These are phyloP conservation scores for Quercus variabilis DNA, from an alignment of 306 rosid species.

Conservation along the genomic window DNA sequence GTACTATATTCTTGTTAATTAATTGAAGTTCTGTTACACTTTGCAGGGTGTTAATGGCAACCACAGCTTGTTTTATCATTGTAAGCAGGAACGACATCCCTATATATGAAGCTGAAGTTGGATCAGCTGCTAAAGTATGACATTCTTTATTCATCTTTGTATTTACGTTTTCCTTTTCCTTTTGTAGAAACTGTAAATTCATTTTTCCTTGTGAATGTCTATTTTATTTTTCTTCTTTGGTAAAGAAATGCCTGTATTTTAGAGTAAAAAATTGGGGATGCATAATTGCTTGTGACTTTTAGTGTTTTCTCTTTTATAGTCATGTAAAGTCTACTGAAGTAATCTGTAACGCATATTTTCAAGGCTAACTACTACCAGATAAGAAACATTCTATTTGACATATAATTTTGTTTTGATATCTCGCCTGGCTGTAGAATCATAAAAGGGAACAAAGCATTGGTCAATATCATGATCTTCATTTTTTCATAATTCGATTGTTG, in stretches of 20 bases:
- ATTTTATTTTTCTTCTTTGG: background rate
- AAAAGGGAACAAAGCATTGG: background rate
- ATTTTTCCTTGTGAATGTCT: background rate
- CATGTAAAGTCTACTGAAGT: too few relatives aligned
- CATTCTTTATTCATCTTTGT: background rate
- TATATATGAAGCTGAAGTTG: conserved; percentile 97
- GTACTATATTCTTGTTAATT: too few relatives aligned
- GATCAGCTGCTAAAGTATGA: conserved; percentile 85
- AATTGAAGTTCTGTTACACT: background rate
- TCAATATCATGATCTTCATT: background rate
- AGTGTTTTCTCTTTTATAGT: too few relatives aligned
- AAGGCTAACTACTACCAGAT: too few relatives aligned
- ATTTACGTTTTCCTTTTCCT: background rate
- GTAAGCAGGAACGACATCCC: conserved; percentile 97
- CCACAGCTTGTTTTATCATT: conserved; percentile 93
- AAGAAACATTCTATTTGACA: too few relatives aligned
- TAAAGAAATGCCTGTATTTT: too few relatives aligned
- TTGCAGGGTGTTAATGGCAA: conserved; percentile 53
- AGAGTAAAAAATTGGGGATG: too few relatives aligned
- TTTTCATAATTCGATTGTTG: too few relatives aligned
- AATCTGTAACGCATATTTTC: too few relatives aligned
- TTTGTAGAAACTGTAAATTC: background rate
- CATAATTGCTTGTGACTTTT: too few relatives aligned
- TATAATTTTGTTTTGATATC: too few relatives aligned
- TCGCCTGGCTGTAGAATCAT: too few relatives aligned